Evolutionary conservation across 176 grass and related monocot species (phyloP).

Genomic region (Carex scoparia): DNA sequence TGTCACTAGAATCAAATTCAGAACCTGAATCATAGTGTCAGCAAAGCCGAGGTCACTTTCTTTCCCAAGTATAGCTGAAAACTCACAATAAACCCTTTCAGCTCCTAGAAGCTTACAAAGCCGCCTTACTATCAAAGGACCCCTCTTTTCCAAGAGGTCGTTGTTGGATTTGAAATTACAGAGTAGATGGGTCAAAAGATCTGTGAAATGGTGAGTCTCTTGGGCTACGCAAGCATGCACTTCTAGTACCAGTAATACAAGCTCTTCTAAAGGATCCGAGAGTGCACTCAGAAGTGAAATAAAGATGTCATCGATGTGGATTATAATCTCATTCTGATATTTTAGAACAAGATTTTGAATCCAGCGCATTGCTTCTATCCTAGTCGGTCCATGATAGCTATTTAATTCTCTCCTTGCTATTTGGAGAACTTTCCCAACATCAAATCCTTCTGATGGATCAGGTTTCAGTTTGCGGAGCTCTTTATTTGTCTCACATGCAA

Average conservation of each 20-base stretch:
- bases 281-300: conserved; percentile 81
- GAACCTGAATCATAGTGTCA: conserved; percentile 88
- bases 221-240: conserved; percentile 81
- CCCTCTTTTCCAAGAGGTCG: conserved; percentile 78
- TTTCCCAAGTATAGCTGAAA: conserved; percentile 67
- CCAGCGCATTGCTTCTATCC: conserved; percentile 89
- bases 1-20: conserved; percentile 98
- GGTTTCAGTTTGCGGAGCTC: conserved; percentile 74
- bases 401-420: conserved; percentile 92
- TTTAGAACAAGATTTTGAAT: conserved; percentile 56
- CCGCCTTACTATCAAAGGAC: conserved; percentile 74
- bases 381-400: conserved; percentile 67
- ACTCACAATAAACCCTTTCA: conserved; percentile 79
- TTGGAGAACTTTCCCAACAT: conserved; percentile 65
- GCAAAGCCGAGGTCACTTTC: conserved; percentile 79
- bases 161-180: conserved; percentile 60
- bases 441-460: conserved; percentile 81
- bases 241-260: conserved; percentile 82
- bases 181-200: conserved; percentile 68
- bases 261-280: conserved; percentile 81
- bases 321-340: conserved; percentile 69
- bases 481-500: conserved; percentile 95
- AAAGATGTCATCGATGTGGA: conserved; percentile 68
- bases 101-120: conserved; percentile 87
- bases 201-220: conserved; percentile 64